A percentile compares a stretch with the other conserved stretches of the same genome.
Conservation (phyloP, 768 basidiomycete genomes). For the Botryobasidium botryosum region DNA sequence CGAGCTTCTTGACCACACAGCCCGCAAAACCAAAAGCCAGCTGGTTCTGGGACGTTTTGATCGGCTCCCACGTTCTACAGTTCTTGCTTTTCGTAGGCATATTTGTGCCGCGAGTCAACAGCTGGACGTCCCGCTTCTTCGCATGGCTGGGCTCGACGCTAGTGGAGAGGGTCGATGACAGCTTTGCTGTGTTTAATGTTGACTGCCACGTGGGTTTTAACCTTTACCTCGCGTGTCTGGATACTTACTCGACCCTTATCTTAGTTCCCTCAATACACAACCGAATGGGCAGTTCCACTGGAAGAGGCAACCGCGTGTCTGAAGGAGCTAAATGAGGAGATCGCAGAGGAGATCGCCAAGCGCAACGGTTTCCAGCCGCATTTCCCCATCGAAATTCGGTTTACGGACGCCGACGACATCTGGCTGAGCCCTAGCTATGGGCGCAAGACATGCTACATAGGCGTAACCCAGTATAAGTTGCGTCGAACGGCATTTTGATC, state of each 20-base stretch:
- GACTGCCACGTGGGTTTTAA: too few relatives aligned
- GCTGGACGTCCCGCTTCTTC: slow-evolving; percentile 46
- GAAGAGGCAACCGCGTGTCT: slow-evolving; percentile 49
- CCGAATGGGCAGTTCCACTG: slow-evolving; percentile 86
- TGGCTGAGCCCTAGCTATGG: slow-evolving; percentile 85
- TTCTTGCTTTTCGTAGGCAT: slow-evolving; percentile 65
- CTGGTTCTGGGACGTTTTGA: slow-evolving; percentile 53
- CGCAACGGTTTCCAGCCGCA: slow-evolving; percentile 69
- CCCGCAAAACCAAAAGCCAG: slow-evolving; percentile 27
- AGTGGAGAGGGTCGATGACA: too few relatives aligned
- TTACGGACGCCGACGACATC: slow-evolving; percentile 75
- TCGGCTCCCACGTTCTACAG: slow-evolving; percentile 72
- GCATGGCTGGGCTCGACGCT: too few relatives aligned
- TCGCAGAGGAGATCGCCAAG: slow-evolving; percentile 46
- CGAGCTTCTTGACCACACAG: slow-evolving; percentile 7
- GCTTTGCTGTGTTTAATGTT: too few relatives aligned
- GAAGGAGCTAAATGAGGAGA: slow-evolving; percentile 50
- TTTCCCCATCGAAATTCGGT: slow-evolving; percentile 86
- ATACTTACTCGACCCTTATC: slow-evolving; percentile 9
- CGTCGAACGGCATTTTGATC: neutral
- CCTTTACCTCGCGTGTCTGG: too few relatives aligned
- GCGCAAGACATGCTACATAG: slow-evolving; percentile 77
- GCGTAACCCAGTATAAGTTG: slow-evolving; percentile 93
- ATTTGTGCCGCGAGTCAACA: slow-evolving; percentile 43
- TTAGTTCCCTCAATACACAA: slow-evolving; percentile 83